These are phyloP conservation scores for Soucietia sequanensis DNA, from an alignment of 805 yeast species.

Conservation along the genomic window DNA sequence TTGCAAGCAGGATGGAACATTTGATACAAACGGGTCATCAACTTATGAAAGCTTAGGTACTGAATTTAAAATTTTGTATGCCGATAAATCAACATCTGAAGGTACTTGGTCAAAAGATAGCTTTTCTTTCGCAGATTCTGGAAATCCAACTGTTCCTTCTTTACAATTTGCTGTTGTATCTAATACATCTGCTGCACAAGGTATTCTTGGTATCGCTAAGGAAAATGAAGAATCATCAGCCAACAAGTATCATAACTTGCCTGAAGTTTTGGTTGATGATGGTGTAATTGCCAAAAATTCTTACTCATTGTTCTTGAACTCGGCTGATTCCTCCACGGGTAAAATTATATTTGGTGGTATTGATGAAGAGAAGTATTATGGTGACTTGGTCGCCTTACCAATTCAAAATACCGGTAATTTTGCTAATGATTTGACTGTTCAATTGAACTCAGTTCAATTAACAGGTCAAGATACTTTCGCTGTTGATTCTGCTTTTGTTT, in stretches of 20 bases:
- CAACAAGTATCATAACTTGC: slow-evolving; percentile 31
- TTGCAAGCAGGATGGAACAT: slow-evolving; percentile 1
- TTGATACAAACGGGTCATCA: slow-evolving; percentile 1
- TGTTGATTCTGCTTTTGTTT: slow-evolving; percentile 22
- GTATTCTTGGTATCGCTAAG: slow-evolving; percentile 1
- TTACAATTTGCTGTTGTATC: slow-evolving; percentile 1
- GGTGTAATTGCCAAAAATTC: slow-evolving; percentile 35
- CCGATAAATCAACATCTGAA: neutral
- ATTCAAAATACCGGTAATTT: slow-evolving; percentile 23
- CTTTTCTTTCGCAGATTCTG: neutral
- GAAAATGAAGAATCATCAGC: neutral
- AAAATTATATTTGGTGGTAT: slow-evolving; percentile 26
- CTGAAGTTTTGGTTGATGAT: slow-evolving; percentile 27
- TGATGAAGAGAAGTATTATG: slow-evolving; percentile 24
- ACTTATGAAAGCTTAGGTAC: neutral
- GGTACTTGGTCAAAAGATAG: neutral
- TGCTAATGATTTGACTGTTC: too few relatives aligned
- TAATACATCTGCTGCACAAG: slow-evolving; percentile 1
- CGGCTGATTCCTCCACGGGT: slow-evolving; percentile 20
- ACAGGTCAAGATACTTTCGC: slow-evolving; percentile 1
- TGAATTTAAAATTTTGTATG: neutral
- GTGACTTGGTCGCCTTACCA: slow-evolving; percentile 24
- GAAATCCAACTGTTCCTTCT: neutral
- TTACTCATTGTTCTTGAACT: slow-evolving; percentile 36
- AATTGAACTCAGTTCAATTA: neutral